Base-by-base conservation (phyloP, 495 filamentous ascomycete genomes). In the Neurospora sp. region DNA sequence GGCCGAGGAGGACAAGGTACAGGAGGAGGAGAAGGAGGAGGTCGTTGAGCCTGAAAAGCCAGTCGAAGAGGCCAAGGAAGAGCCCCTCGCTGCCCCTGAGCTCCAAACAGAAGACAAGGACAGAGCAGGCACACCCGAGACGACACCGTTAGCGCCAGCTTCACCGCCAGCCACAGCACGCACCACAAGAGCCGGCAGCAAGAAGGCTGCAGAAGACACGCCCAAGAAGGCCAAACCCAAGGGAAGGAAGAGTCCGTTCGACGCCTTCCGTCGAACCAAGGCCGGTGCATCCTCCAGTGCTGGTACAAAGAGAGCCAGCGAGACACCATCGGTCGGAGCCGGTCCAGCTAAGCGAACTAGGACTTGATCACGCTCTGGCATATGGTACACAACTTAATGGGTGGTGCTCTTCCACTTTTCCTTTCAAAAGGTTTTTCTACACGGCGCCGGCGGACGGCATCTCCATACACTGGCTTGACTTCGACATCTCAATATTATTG, bases 181-280 rank as follows among this genome's bases (percentile, higher is more conserved):
- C 76, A 81, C 84, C n/a, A 88, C 86, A 14, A 80, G 88, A 48
- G 83, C 85, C 14, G 72, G 76, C 4, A 74, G 73, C 74, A 81
- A 81, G 74, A 74, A 78, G 16, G 69, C 72, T 11, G 73, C 72
- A 35, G 78, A 72, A 3, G 68, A 75, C 14, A 76, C 82, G 0
- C 78, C 83, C 12, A 65, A 78, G 31, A 83, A 77, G 74, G 44
- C 2, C 53, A 81, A 75, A 46, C 59, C 74, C 6, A 42, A 71
- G 39, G 76, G 77, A 65, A 88, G 86, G 74, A 80, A 81, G 59
- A 92, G 89, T 76, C 89, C 90, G 1, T 94, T 93, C 74, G 87
- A 89, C 74, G 81, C 81, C 69, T 93, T 91, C 90, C 82, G 83
- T 46, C 86, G 90, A 22, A 87, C 85, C 73, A 93, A 93, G 84